Percentiles rank a stretch among this genome's conserved stretches.
Conservation (phyloP, 768 basidiomycete genomes). For the Tricholoma bakamatsutake region DNA sequence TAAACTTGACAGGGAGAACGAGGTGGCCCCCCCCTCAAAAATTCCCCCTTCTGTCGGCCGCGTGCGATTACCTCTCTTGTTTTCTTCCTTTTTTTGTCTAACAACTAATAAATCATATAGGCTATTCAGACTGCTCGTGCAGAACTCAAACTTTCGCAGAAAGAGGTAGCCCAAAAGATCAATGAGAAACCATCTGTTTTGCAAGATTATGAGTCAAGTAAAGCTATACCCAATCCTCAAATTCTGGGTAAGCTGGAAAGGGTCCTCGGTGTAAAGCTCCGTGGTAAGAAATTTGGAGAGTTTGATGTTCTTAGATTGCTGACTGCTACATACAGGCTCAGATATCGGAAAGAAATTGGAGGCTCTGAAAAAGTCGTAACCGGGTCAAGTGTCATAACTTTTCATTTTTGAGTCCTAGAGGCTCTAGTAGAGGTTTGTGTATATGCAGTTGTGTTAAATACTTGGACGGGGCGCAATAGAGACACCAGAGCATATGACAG, state of each 20-base stretch:
- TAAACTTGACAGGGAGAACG: conserved; percentile 92
- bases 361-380: conserved; percentile 65
- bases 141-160: conserved; percentile 80
- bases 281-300: conserved; percentile 48
- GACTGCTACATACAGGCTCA: conserved; percentile 37
- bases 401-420: conserved; percentile 22
- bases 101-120: conserved; percentile 27
- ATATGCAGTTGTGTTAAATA: not conserved
- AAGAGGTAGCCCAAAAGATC: conserved; percentile 87
- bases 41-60: conserved; percentile 67
- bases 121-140: conserved; percentile 79
- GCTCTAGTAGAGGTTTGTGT: not conserved
- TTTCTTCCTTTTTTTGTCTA: conserved; percentile 1
- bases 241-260: conserved; percentile 89
- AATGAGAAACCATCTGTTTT: conserved; percentile 89
- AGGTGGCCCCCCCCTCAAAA: conserved; percentile 89
- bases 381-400: conserved; percentile 7
- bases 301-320: not conserved
- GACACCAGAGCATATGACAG: not conserved
- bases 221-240: conserved; percentile 81
- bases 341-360: conserved; percentile 88
- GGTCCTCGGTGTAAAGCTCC: conserved; percentile 77
- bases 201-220: conserved; percentile 86
- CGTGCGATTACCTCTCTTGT: conserved; percentile 32
- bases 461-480: no score